Percentiles rank a stretch among this genome's conserved stretches.
phyloP scores from a whole-genome alignment of 352 stramenopile genomes.

The Phytophthora hybrid region DNA sequence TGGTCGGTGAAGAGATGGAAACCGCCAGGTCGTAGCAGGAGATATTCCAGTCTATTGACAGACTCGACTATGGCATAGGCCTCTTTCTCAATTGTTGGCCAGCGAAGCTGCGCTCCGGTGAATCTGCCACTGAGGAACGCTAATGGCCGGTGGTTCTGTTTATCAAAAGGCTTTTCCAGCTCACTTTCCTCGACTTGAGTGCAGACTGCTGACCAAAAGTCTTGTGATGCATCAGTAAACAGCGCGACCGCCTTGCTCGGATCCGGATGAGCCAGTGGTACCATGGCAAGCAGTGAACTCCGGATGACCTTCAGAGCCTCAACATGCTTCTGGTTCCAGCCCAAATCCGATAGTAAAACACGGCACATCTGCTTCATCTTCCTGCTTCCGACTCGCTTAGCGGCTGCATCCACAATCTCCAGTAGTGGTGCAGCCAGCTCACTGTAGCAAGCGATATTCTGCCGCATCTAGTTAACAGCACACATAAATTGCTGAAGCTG shows the following conservation, averaged over 20 bases:
- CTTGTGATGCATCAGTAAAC: not conserved
- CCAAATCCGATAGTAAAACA: not conserved
- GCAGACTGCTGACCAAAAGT: not conserved
- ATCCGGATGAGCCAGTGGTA: not conserved
- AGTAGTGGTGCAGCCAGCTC: not conserved
- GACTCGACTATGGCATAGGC: not conserved
- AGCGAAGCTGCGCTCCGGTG: not conserved
- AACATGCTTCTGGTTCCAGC: not conserved
- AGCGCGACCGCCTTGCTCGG: not conserved
- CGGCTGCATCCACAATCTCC: not conserved
- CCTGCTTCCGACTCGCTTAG: not conserved
- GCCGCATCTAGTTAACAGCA: not conserved
- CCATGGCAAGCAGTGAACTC: not conserved
- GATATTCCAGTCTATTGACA: not conserved
- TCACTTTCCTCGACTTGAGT: not conserved
- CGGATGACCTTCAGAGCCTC: not conserved
- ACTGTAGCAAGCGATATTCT: not conserved
- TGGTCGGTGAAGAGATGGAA: not conserved
- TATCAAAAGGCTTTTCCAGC: not conserved
- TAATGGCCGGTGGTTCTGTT: not conserved
- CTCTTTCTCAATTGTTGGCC: not conserved
- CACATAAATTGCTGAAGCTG: slow-evolving; percentile 10
- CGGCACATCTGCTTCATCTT: not conserved
- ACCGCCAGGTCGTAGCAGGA: not conserved
- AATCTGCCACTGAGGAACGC: not conserved